A percentile compares a stretch with the other conserved stretches of the same genome.
These are phyloP conservation scores for Solanum hybrid DNA, from an alignment of 305 asterid genomes.

Conservation along the genomic window DNA sequence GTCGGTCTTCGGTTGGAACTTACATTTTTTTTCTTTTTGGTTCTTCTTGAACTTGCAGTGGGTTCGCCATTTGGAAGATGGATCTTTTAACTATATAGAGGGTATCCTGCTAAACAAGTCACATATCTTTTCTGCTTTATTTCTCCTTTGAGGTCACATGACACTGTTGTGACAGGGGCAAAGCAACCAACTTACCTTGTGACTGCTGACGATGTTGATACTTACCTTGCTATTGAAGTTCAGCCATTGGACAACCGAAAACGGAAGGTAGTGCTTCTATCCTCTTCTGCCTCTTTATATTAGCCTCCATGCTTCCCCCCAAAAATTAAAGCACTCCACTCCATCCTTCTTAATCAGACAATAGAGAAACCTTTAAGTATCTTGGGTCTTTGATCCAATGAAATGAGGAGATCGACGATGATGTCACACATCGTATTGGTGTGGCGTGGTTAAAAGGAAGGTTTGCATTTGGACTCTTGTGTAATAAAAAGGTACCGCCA, in stretches of 20 bases:
- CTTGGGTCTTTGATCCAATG: not conserved
- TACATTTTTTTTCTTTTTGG: constrained; percentile 1
- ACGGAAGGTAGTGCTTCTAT: constrained; percentile 63
- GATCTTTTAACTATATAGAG: constrained; percentile 81
- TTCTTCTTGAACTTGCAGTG: constrained; percentile 62
- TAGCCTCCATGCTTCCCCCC: not conserved
- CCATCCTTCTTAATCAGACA: not conserved
- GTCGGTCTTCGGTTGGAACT: constrained; percentile 10
- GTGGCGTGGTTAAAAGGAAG: not conserved
- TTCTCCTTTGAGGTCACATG: constrained; percentile 15
- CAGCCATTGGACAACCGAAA: constrained; percentile 95
- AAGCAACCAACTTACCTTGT: constrained; percentile 92
- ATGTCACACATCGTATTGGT: not conserved
- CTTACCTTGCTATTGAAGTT: constrained; percentile 93
- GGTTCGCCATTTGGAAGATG: constrained; percentile 95
- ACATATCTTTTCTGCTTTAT: constrained; percentile 7
- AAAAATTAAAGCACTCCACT: not conserved
- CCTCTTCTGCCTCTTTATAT: not conserved
- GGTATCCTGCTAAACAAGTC: constrained; percentile 40
- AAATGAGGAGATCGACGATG: not conserved
- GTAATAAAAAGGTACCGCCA: not conserved
- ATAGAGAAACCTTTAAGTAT: not conserved
- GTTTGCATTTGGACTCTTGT: not conserved
- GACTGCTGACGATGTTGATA: constrained; percentile 90
- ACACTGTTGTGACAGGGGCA: constrained; percentile 56